These are phyloP conservation scores for Polyplosphaeria fusca DNA, from an alignment of 495 filamentous ascomycete genomes.

Conservation along the genomic window DNA sequence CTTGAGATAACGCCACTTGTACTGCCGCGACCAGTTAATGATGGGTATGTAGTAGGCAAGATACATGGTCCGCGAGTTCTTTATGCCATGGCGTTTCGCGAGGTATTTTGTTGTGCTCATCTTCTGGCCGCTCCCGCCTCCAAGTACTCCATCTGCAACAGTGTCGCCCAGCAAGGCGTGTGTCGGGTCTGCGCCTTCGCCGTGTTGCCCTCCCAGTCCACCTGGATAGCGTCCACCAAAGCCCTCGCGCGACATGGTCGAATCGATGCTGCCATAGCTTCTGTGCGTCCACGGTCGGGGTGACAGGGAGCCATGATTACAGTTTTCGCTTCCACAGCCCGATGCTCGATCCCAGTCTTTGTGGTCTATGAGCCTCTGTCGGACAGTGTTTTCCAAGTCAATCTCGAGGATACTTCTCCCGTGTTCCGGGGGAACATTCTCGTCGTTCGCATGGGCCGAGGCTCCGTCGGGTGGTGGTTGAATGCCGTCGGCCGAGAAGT, in stretches of 20 bases:
- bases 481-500: conserved; percentile 33
- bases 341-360: conserved; percentile 37
- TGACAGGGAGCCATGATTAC: conserved; percentile 78
- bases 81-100: conserved; percentile 59
- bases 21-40: conserved; percentile 82
- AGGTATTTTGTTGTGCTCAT: conserved; percentile 62
- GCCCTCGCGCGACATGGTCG: conserved; percentile 35
- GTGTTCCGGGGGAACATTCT: conserved; percentile 3
- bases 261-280: conserved; percentile 46
- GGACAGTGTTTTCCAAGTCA: conserved; percentile 16
- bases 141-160: conserved; percentile 42
- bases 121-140: conserved; percentile 50
- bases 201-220: conserved; percentile 15
- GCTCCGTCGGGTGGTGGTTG: conserved; percentile 19
- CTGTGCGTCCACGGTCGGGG: conserved; percentile 56
- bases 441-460: conserved; percentile 22
- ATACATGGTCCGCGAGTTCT: conserved; percentile 62
- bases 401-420: conserved; percentile 16
- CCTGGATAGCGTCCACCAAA: conserved; percentile 32
- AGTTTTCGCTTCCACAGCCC: conserved; percentile 45
- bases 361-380: conserved; percentile 32
- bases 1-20: conserved; percentile 72
- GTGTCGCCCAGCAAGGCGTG: conserved; percentile 43
- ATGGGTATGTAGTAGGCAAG: conserved; percentile 91
- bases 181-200: conserved; percentile 19